phyloP scores from a whole-genome alignment of 805 yeast genomes.

The Saturnispora galanensis region DNA sequence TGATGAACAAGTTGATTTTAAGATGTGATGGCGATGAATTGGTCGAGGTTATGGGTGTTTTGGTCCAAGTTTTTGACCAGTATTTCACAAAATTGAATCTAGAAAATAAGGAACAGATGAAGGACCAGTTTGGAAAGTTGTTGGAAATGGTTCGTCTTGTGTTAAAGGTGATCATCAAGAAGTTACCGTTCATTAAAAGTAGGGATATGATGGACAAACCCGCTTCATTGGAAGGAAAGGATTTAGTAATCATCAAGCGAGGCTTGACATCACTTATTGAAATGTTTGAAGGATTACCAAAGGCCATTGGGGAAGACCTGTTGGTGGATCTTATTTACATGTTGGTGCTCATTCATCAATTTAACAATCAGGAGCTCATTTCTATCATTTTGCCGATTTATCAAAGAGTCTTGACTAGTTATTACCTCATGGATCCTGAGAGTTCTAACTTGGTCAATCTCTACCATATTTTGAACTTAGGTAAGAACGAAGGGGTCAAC shows the following conservation, averaged over 20 bases:
- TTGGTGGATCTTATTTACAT: slow-evolving; percentile 60
- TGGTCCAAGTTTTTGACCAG: slow-evolving; percentile 29
- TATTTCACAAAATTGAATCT: slow-evolving; percentile 32
- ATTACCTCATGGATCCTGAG: slow-evolving; percentile 14
- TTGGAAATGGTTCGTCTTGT: slow-evolving; percentile 72
- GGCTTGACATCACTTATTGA: slow-evolving; percentile 44
- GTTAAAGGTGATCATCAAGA: slow-evolving; percentile 49
- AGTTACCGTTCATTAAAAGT: slow-evolving; percentile 50
- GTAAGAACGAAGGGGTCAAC: slow-evolving; percentile 8
- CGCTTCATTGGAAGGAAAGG: slow-evolving; percentile 21
- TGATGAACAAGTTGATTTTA: slow-evolving; percentile 61
- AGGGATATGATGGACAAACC: slow-evolving; percentile 25
- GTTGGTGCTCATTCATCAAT: slow-evolving; percentile 46
- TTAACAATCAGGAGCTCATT: slow-evolving; percentile 31
- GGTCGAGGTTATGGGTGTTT: slow-evolving; percentile 38
- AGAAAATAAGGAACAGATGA: slow-evolving; percentile 31
- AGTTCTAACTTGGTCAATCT: slow-evolving; percentile 26
- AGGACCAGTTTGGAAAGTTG: slow-evolving; percentile 60
- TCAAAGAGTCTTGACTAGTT: slow-evolving; percentile 33
- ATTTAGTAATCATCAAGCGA: slow-evolving; percentile 36
- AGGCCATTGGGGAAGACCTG: slow-evolving; percentile 58
- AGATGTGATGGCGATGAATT: slow-evolving; percentile 36
- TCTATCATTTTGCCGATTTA: slow-evolving; percentile 45
- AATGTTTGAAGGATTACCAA: slow-evolving; percentile 59
- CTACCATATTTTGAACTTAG: slow-evolving; percentile 15